Conservation (phyloP, 306 rosid genomes). For the Trifolium dubium region DNA sequence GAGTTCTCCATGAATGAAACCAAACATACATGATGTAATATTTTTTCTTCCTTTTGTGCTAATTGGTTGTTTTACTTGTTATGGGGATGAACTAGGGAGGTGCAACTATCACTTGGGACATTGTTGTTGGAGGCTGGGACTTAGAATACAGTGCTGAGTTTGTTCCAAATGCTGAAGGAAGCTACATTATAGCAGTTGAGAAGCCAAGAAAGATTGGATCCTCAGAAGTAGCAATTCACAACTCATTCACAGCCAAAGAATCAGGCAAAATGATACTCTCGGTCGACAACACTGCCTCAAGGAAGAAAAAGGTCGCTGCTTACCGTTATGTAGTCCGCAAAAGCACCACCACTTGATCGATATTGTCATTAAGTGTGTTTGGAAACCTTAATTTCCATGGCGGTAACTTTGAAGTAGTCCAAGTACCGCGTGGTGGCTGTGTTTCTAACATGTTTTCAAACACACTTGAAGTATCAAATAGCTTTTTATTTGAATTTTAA, state of each 20-base stretch:
- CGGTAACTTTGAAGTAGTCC: background rate
- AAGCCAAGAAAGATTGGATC: conserved; percentile 66
- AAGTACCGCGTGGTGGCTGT: background rate
- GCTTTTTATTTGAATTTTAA: conserved; percentile 3
- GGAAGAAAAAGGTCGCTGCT: conserved; percentile 86
- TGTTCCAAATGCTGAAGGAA: conserved; percentile 71
- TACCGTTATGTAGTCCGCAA: conserved; percentile 88
- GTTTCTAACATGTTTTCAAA: background rate
- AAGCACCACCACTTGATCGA: conserved; percentile 47
- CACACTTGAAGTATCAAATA: background rate
- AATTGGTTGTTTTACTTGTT: background rate
- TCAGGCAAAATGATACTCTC: conserved; percentile 88
- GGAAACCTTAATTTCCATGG: background rate
- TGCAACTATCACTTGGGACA: conserved; percentile 94
- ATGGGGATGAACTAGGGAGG: conserved; percentile 58
- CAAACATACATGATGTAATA: no score
- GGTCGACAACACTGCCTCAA: conserved; percentile 80
- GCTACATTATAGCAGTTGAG: conserved; percentile 84
- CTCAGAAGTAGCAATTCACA: conserved; percentile 81
- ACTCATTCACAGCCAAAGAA: conserved; percentile 75
- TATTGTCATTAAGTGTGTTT: background rate
- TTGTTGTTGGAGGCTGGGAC: conserved; percentile 97
- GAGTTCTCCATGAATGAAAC: no score
- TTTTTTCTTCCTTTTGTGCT: background rate
- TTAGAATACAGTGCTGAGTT: conserved; percentile 94